A percentile compares a stretch with the other conserved stretches of the same genome.
Conservation (phyloP, 495 filamentous ascomycete genomes). For the Tuber microsphaerosporum region DNA sequence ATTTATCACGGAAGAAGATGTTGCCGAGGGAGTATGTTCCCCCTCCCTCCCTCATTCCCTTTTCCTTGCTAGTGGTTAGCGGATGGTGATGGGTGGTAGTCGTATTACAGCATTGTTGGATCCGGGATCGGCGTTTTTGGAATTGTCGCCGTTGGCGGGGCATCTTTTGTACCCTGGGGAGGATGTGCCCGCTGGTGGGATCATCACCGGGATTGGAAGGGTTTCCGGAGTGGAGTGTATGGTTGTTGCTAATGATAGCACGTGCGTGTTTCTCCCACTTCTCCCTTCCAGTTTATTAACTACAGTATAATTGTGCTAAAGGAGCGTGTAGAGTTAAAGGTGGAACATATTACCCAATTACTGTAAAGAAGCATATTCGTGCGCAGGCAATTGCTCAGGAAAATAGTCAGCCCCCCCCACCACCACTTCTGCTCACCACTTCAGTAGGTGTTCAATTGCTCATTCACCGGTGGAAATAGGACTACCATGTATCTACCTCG, state of each 20-base stretch:
- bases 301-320: not conserved
- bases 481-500: slow-evolving; percentile 84
- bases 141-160: slow-evolving; percentile 80
- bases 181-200: slow-evolving; percentile 76
- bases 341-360: slow-evolving; percentile 97
- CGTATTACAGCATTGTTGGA: slow-evolving; percentile 83
- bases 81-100: slow-evolving; percentile 30
- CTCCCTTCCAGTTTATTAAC: not conserved
- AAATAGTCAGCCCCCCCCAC: slow-evolving; percentile 51
- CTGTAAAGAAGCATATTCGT: slow-evolving; percentile 93
- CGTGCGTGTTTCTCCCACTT: slow-evolving; percentile 42
- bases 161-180: slow-evolving; percentile 80
- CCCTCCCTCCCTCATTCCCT: not conserved
- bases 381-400: slow-evolving; percentile 87
- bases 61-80: not conserved
- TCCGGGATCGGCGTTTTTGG: slow-evolving; percentile 81
- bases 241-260: slow-evolving; percentile 95
- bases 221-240: slow-evolving; percentile 88
- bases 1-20: slow-evolving; percentile 85
- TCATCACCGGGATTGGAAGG: slow-evolving; percentile 86
- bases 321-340: slow-evolving; percentile 63
- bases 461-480: slow-evolving; percentile 33
- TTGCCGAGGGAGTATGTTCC: slow-evolving; percentile 63
- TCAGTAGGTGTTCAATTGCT: not conserved
- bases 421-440: not conserved